These are phyloP conservation scores for Claviceps digitariae DNA, from an alignment of 2,329 filamentous ascomycete genomes.

Conservation along the genomic window DNA sequence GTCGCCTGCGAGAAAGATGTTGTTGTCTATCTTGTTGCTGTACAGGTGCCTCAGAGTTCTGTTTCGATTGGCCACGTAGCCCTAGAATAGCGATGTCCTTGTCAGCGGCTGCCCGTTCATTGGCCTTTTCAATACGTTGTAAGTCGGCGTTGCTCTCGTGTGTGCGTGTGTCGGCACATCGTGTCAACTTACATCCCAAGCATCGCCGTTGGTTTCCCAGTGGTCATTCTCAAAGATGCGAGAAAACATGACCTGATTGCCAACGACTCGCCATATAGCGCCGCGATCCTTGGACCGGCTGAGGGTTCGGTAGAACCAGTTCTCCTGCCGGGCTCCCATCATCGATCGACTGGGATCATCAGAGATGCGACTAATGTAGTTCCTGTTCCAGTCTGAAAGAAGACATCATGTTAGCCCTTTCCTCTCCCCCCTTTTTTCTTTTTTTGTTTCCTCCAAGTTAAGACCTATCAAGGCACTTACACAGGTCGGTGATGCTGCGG, in stretches of 20 bases:
- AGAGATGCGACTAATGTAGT: conserved; percentile 46
- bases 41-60: conserved; percentile 54
- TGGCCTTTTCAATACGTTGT: no score
- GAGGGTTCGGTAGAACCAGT: conserved; percentile 56
- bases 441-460: not conserved
- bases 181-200: conserved; percentile 20
- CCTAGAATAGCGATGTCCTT: conserved; percentile 18
- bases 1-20: conserved; percentile 59
- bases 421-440: not conserved
- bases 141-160: no score
- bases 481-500: conserved; percentile 42
- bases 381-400: conserved; percentile 35
- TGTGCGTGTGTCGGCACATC: no score
- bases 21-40: conserved; percentile 56
- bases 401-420: conserved; percentile 3
- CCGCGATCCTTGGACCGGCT: conserved; percentile 46
- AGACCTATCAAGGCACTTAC: conserved; percentile 8
- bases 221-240: conserved; percentile 26
- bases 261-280: conserved; percentile 57
- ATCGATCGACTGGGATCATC: conserved; percentile 54
- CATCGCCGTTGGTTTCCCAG: conserved; percentile 17
- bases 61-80: conserved; percentile 58
- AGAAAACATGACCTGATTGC: conserved; percentile 58
- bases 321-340: conserved; percentile 61
- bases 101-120: no score